Conservation (phyloP, 1,139 yeast genomes). For the Yamadazyma dendronema region DNA sequence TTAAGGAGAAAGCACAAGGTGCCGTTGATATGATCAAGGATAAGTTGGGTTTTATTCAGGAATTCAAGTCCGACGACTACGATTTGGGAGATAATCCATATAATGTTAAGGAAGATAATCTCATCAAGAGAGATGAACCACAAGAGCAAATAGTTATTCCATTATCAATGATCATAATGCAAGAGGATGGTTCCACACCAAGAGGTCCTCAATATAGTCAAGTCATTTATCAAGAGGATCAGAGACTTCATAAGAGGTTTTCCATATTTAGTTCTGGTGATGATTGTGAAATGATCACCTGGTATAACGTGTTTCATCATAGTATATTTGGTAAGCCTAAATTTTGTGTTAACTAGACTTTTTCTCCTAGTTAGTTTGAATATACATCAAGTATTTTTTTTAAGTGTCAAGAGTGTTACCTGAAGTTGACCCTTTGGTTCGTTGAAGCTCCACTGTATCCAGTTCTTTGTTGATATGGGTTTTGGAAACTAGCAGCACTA, state of each 20-base stretch:
- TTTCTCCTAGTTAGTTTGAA: too few relatives aligned
- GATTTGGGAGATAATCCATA: slow-evolving; percentile 8
- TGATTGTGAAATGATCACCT: slow-evolving; percentile 46
- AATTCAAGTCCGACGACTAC: slow-evolving; percentile 9
- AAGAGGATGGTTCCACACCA: slow-evolving; percentile 18
- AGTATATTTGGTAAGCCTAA: slow-evolving; percentile 48
- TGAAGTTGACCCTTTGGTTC: slow-evolving; percentile 20
- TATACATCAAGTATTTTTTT: slow-evolving; percentile 1
- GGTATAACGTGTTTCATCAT: slow-evolving; percentile 49
- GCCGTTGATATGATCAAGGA: slow-evolving; percentile 9
- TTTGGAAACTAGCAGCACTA: slow-evolving; percentile 15
- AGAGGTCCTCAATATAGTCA: slow-evolving; percentile 27
- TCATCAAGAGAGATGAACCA: slow-evolving; percentile 5
- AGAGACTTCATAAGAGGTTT: slow-evolving; percentile 10
- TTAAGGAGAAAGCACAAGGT: slow-evolving; percentile 6
- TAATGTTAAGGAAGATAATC: slow-evolving; percentile 7
- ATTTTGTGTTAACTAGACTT: slow-evolving; percentile 28
- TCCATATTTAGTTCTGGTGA: slow-evolving; percentile 20
- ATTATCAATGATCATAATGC: slow-evolving; percentile 19
- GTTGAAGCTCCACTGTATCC: slow-evolving; percentile 11
- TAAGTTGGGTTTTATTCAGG: slow-evolving; percentile 14
- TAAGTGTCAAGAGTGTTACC: slow-evolving; percentile 7
- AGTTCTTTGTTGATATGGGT: slow-evolving; percentile 17
- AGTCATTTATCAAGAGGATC: slow-evolving; percentile 11
- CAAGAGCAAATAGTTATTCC: slow-evolving; percentile 16